Base-by-base conservation (phyloP, 345 rosid species). In the Corchorus olitorius region DNA sequence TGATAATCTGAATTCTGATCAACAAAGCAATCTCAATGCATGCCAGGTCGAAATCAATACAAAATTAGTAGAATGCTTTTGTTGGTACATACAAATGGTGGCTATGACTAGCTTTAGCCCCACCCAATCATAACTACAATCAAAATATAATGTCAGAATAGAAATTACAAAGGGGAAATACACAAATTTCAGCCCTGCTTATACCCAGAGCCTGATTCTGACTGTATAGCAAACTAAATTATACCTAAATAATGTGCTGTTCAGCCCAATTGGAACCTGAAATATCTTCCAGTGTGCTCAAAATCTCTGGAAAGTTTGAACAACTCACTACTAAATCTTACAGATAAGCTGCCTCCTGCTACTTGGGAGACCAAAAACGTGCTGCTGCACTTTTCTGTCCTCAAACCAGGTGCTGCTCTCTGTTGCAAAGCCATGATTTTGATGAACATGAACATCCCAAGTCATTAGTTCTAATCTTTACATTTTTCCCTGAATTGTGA, bases 221-320 rank as follows among this genome's bases (percentile, higher is more conserved):
- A 45, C 71, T 12, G n/a, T 6, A 66, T 19, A 46, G 37, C 27
- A 49, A 15, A 33, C 15, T 17, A 15, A 69, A 14, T 46, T 37
- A 46, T 5, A 46, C 14, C 73, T 27, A 49, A 27, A 27, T 49
- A 69, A 16, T 59, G 52, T 16, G 73, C 14, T 69, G 43, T 8
- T 33, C 20, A 27, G 45, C 50, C 46, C 27, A 50, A 15, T 59
- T 50, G 8, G 73, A 50, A 50, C 15, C 14, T 4, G 8, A 50
- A 14, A 65, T 65, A 39, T 48, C 56, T 6, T 27, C 27, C 0
- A 27, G 27, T 3, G 56, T 48, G 19, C 41, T 48, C 72, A 69
- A 50, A 50, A 34, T 50, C 73, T 50, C 73, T 50, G 73, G 73
- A 69, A 69, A 69, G 73, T 69, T 33, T 49, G 49, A 69, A 3